A percentile compares a stretch with the other conserved stretches of the same genome.
phyloP scores from a whole-genome alignment of 2,329 filamentous ascomycete species.

The Metarhizium rileyi region DNA sequence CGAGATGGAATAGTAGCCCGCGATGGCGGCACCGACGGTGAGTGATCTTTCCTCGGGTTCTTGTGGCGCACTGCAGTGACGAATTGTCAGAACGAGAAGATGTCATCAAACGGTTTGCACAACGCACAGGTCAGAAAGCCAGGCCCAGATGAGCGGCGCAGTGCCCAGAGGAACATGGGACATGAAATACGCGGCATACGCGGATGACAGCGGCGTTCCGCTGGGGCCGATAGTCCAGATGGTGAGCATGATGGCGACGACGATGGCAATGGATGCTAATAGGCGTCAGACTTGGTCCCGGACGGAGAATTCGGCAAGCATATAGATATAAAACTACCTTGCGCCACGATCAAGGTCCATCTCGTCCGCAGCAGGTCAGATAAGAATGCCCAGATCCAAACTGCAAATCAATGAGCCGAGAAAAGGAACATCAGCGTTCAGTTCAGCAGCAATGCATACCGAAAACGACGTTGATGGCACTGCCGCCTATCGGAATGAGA shows the following conservation, averaged over 20 bases:
- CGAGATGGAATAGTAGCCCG: slow-evolving; percentile 38
- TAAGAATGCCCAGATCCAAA: slow-evolving; percentile 44
- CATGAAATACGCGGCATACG: slow-evolving; percentile 43
- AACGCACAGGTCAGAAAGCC: slow-evolving; percentile 35
- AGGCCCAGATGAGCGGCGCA: slow-evolving; percentile 41
- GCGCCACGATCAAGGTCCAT: slow-evolving; percentile 39
- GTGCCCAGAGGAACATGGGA: slow-evolving; percentile 37
- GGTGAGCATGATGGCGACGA: slow-evolving; percentile 41
- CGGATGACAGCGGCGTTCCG: slow-evolving; percentile 31
- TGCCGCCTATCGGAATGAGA: slow-evolving; percentile 35
- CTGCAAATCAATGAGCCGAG: slow-evolving; percentile 14
- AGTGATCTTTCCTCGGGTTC: slow-evolving; percentile 39
- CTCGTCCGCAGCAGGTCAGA: slow-evolving; percentile 39
- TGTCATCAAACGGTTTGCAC: not conserved
- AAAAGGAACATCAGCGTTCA: no score
- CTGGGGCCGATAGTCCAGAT: slow-evolving; percentile 39
- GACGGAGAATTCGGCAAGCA: no score
- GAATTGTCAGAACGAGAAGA: not conserved
- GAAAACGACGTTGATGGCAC: slow-evolving; percentile 31
- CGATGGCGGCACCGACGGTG: slow-evolving; percentile 38
- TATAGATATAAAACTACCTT: no score
- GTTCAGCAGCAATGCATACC: slow-evolving; percentile 7
- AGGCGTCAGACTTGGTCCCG: not conserved
- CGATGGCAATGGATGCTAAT: slow-evolving; percentile 31
- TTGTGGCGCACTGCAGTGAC: slow-evolving; percentile 21